Evolutionary conservation across 2,329 filamentous ascomycete species (phyloP).

Genomic region (Alternaria arbusti): DNA sequence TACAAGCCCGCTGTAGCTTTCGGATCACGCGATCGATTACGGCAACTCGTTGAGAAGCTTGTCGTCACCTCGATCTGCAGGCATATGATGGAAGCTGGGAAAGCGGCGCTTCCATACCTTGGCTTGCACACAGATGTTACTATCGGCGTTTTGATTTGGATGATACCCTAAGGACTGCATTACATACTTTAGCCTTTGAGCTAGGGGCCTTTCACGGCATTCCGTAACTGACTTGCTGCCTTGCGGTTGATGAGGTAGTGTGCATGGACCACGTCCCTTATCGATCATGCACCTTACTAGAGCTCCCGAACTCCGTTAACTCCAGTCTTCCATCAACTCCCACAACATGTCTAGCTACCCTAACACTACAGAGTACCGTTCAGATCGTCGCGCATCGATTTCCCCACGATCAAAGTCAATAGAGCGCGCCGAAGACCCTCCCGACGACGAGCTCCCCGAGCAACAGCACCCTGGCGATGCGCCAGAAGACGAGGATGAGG

Average conservation of each 20-base stretch:
- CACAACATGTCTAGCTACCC: conserved; percentile 40
- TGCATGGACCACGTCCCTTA: conserved; percentile 31
- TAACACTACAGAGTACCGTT: conserved; percentile 24
- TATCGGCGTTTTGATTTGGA: conserved; percentile 24
- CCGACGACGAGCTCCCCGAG: conserved; percentile 24
- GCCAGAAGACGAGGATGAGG: conserved; percentile 24
- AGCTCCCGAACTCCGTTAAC: conserved; percentile 35
- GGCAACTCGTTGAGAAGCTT: not conserved
- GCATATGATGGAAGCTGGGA: not conserved
- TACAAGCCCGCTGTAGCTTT: conserved; percentile 24
- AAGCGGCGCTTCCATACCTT: not conserved
- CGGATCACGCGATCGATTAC: not conserved
- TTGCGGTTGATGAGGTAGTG: conserved; percentile 16
- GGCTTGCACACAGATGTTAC: not conserved
- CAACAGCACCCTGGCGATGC: conserved; percentile 29
- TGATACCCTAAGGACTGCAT: conserved; percentile 30
- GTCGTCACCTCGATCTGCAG: not conserved
- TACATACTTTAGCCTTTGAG: not conserved
- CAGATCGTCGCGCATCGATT: conserved; percentile 20
- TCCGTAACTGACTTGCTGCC: not conserved
- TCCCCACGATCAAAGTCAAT: conserved; percentile 37
- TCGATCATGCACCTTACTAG: conserved; percentile 25
- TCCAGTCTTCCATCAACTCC: conserved; percentile 21
- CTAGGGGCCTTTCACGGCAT: not conserved
- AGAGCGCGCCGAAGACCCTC: conserved; percentile 32